Evolutionary conservation across 495 filamentous ascomycete species (phyloP).

Genomic region (Penicillium herquei): DNA sequence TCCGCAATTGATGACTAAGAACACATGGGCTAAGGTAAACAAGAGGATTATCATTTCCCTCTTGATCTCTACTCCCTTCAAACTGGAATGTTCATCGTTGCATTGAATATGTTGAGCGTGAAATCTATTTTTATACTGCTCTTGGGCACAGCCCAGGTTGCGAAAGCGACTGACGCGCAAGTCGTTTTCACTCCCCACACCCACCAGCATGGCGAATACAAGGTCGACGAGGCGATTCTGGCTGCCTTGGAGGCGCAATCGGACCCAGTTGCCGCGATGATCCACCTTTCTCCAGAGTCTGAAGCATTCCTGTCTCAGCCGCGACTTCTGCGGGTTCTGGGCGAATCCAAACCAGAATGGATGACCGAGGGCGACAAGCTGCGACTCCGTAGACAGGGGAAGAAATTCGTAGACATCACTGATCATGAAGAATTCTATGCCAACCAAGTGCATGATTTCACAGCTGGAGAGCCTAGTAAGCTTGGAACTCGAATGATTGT

Average conservation of each 20-base stretch:
- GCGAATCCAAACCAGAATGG: slow-evolving; percentile 5
- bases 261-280: slow-evolving; percentile 7
- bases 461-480: slow-evolving; percentile 9
- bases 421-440: slow-evolving; percentile 15
- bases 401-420: slow-evolving; percentile 15
- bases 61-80: too few relatives aligned
- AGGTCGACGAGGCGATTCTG: slow-evolving; percentile 4
- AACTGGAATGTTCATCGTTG: too few relatives aligned
- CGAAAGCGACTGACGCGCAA: slow-evolving; percentile 4
- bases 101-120: neutral
- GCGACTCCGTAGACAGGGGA: slow-evolving; percentile 6
- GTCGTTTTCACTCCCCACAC: slow-evolving; percentile 5
- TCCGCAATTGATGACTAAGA: too few relatives aligned
- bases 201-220: neutral
- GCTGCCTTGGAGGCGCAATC: slow-evolving; percentile 4
- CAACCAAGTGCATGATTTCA: neutral
- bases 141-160: neutral
- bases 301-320: slow-evolving; percentile 2
- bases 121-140: slow-evolving; percentile 2
- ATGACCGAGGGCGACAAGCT: slow-evolving; percentile 17
- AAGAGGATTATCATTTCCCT: too few relatives aligned
- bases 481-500: neutral
- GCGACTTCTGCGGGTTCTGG: slow-evolving; percentile 6
- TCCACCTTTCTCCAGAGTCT: neutral
- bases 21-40: too few relatives aligned